These are phyloP conservation scores for Marasmius oreades DNA, from an alignment of 1,284 basidiomycete species.

Conservation along the genomic window DNA sequence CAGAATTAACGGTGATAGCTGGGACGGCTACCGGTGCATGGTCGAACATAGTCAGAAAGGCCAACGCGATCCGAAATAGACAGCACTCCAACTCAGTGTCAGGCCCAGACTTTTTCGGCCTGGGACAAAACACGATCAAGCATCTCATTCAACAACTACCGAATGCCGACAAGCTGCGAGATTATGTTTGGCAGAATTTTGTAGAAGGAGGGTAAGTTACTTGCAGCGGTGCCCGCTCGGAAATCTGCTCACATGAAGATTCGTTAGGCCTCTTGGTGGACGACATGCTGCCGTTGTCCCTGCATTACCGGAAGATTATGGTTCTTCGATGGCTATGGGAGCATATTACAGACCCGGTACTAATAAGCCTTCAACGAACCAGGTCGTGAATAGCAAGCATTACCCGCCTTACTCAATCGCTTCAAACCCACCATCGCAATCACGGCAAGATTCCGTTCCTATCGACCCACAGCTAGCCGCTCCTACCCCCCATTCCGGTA, in stretches of 20 bases:
- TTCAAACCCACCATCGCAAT: background rate
- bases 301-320: slow-evolving; percentile 69
- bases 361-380: slow-evolving; percentile 22
- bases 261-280: slow-evolving; percentile 62
- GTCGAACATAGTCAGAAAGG: slow-evolving; percentile 75
- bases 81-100: slow-evolving; percentile 82
- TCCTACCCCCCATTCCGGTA: background rate
- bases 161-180: slow-evolving; percentile 60
- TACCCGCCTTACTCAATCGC: background rate
- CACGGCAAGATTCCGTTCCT: background rate
- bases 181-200: slow-evolving; percentile 82
- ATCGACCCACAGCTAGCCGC: background rate
- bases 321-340: slow-evolving; percentile 41
- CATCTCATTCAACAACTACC: slow-evolving; percentile 78
- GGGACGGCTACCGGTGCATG: slow-evolving; percentile 83
- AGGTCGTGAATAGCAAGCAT: slow-evolving; percentile 25
- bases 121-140: slow-evolving; percentile 82
- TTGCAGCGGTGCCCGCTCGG: slow-evolving; percentile 16
- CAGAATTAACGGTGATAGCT: slow-evolving; percentile 66
- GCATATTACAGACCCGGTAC: slow-evolving; percentile 33
- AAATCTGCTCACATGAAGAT: slow-evolving; percentile 10
- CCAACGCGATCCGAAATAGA: slow-evolving; percentile 71
- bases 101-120: slow-evolving; percentile 80
- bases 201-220: slow-evolving; percentile 72
- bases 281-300: slow-evolving; percentile 75